Evolutionary conservation across 768 basidiomycete species (phyloP).

Genomic region (Rhizopogon sp.): DNA sequence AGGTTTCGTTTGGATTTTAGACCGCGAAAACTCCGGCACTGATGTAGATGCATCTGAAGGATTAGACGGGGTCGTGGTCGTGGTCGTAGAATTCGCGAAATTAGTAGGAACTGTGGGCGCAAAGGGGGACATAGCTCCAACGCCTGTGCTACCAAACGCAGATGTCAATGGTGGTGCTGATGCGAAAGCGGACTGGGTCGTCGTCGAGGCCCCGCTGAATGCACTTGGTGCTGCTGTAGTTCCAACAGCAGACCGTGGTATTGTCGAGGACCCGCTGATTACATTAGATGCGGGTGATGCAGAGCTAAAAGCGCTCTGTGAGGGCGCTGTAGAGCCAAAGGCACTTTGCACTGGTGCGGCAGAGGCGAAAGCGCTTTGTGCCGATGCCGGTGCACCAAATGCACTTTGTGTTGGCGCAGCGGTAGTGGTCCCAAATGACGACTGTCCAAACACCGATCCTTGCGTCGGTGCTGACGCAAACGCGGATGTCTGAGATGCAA

Average conservation of each 20-base stretch:
- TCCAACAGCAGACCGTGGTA: conserved; percentile 6
- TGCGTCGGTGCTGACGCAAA: conserved; percentile 25
- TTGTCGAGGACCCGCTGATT: neutral
- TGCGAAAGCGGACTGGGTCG: conserved; percentile 22
- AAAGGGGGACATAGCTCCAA: conserved; percentile 12
- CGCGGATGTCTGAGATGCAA: conserved; percentile 41
- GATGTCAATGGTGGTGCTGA: conserved; percentile 11
- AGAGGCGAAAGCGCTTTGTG: conserved; percentile 13
- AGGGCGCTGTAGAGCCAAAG: conserved; percentile 10
- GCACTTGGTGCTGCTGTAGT: neutral
- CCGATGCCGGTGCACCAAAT: conserved; percentile 10
- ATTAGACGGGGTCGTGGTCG: conserved; percentile 13
- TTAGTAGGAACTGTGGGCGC: conserved; percentile 15
- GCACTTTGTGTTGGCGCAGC: conserved; percentile 12
- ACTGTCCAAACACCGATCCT: conserved; percentile 10
- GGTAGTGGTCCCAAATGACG: conserved; percentile 14
- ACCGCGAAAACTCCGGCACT: conserved; percentile 33
- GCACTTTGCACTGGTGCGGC: conserved; percentile 13
- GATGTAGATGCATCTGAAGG: conserved; percentile 14
- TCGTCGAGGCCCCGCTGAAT: neutral
- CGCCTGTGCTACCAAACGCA: conserved; percentile 14
- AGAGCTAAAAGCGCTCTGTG: conserved; percentile 14
- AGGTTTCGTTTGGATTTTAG: conserved; percentile 32
- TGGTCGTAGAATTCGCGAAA: conserved; percentile 24
- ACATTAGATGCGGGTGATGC: neutral